These are phyloP conservation scores for barrel medic (Medicago truncatula) DNA, from an alignment of 306 rosid genomes.

Conservation along the genomic window DNA sequence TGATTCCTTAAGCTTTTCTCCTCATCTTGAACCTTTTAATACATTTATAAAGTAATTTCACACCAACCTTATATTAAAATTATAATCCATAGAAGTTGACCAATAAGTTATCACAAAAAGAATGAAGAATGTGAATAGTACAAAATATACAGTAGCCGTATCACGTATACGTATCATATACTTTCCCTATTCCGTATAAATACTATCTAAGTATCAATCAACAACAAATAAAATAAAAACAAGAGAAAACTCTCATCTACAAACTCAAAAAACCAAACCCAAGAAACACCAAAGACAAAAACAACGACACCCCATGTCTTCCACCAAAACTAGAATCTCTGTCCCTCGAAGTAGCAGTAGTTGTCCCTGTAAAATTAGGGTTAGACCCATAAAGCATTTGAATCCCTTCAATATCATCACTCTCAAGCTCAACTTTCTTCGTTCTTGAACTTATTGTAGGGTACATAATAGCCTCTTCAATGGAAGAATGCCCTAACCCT, in stretches of 20 bases:
- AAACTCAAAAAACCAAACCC: slow-evolving; percentile 42
- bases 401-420: slow-evolving; percentile 73
- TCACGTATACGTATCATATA: background rate
- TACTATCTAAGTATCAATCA: background rate
- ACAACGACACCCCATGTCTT: slow-evolving; percentile 4
- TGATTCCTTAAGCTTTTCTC: too few relatives aligned
- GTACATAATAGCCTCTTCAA: slow-evolving; percentile 77
- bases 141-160: slow-evolving; percentile 18
- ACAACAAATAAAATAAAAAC: background rate
- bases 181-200: slow-evolving; percentile 13
- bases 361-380: slow-evolving; percentile 52
- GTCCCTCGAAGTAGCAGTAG: slow-evolving; percentile 44
- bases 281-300: slow-evolving; percentile 23
- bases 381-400: slow-evolving; percentile 73
- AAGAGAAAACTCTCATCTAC: background rate
- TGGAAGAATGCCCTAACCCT: slow-evolving; percentile 86
- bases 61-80: too few relatives aligned
- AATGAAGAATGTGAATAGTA: slow-evolving; percentile 36
- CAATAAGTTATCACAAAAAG: background rate
- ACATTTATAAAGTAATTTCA: too few relatives aligned
- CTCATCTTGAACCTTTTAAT: too few relatives aligned
- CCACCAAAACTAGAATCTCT: slow-evolving; percentile 54
- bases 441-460: slow-evolving; percentile 70
- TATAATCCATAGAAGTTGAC: too few relatives aligned
- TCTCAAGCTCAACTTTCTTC: slow-evolving; percentile 63